Conservation (phyloP, 768 basidiomycete genomes). For the Atractiella rhizophila region DNA sequence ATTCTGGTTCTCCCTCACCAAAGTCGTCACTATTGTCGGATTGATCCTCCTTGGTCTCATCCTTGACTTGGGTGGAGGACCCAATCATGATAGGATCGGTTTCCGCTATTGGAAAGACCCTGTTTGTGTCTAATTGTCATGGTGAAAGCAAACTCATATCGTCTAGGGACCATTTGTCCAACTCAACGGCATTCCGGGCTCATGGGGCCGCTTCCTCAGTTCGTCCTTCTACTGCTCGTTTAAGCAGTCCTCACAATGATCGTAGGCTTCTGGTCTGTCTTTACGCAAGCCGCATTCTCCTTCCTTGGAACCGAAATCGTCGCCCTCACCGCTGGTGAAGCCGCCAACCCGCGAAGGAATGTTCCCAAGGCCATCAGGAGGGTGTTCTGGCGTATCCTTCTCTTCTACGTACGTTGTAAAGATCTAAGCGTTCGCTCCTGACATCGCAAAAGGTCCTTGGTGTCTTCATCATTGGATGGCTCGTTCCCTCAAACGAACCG, state of each 20-base stretch:
- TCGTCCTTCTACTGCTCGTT: too few species aligned
- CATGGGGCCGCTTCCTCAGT: conserved; percentile 22
- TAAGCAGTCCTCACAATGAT: too few species aligned
- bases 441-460: conserved; percentile 17
- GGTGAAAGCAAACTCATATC: background rate
- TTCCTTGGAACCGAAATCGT: conserved; percentile 55
- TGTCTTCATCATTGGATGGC: conserved; percentile 22
- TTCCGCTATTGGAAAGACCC: conserved; percentile 24
- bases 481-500: conserved; percentile 19
- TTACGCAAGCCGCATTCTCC: conserved; percentile 42
- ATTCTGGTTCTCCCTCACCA: conserved; percentile 19
- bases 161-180: background rate
- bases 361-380: conserved; percentile 48
- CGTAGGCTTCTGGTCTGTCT: conserved; percentile 24
- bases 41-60: conserved; percentile 29
- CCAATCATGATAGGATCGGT: conserved; percentile 31
- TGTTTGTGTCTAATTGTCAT: too few species aligned
- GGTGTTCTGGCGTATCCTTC: conserved; percentile 52
- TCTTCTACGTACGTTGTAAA: too few species aligned
- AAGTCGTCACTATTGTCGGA: conserved; percentile 20
- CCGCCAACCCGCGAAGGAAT: conserved; percentile 48
- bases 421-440: too few species aligned
- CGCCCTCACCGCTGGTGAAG: conserved; percentile 49
- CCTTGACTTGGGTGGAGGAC: conserved; percentile 36
- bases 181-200: conserved; percentile 16